These are phyloP conservation scores for Vinca minor DNA, from an alignment of 257 asterid species.

Conservation along the genomic window DNA sequence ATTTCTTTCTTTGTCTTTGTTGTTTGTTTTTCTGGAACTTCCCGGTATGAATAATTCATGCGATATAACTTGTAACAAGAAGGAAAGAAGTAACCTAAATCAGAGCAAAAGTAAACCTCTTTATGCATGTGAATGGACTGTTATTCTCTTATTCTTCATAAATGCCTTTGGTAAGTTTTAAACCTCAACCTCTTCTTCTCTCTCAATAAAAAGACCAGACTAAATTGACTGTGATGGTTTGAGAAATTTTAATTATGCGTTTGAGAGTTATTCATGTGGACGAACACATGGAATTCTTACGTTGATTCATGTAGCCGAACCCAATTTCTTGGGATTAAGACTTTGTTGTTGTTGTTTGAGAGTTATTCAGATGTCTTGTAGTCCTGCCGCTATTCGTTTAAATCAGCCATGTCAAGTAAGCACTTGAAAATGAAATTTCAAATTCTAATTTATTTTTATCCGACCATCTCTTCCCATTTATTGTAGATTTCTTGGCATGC, in stretches of 20 bases:
- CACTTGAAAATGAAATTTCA: not conserved
- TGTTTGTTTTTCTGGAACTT: not conserved
- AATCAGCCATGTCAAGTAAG: not conserved
- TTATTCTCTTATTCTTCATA: not conserved
- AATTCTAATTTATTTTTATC: not conserved
- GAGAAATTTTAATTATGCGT: not conserved
- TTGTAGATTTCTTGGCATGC: not conserved
- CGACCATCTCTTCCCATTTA: not conserved
- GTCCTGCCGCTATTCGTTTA: not conserved
- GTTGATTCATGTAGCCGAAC: no score
- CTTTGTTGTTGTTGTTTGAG: no score
- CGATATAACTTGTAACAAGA: not conserved
- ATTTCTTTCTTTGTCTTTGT: not conserved
- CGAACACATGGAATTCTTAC: no score
- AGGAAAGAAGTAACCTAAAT: not conserved
- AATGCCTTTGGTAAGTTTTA: not conserved
- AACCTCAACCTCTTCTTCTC: not conserved
- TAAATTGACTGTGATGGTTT: not conserved
- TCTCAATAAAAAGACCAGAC: not conserved
- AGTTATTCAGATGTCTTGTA: no score
- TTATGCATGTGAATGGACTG: not conserved
- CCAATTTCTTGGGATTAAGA: no score
- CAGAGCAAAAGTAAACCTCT: not conserved
- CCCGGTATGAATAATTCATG: not conserved
- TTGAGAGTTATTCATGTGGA: not conserved